A percentile compares a stretch with the other conserved stretches of the same genome.
These are phyloP conservation scores for Mycena metata DNA, from an alignment of 768 basidiomycete species.

Conservation along the genomic window DNA sequence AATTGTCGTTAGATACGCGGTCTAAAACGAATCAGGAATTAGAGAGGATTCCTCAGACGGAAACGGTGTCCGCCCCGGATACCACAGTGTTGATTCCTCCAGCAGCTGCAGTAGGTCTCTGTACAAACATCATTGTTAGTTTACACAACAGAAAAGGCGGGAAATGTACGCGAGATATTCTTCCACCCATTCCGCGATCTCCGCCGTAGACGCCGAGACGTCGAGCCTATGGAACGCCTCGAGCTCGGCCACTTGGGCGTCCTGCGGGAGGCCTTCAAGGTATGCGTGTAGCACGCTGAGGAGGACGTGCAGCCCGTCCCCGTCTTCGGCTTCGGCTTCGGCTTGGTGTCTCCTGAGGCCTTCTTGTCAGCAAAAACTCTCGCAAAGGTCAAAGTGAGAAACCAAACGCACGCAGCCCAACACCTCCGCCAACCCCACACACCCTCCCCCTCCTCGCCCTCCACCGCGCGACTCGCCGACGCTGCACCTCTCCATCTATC, in stretches of 20 bases:
- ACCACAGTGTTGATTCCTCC: conserved; percentile 72
- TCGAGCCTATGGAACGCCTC: conserved; percentile 11
- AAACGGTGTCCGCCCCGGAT: conserved; percentile 73
- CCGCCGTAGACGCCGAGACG: conserved; percentile 36
- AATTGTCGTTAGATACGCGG: not conserved
- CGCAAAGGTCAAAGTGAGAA: not conserved
- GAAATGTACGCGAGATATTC: conserved; percentile 64
- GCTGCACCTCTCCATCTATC: conserved; percentile 24
- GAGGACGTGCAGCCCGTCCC: conserved; percentile 45
- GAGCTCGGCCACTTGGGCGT: conserved; percentile 51
- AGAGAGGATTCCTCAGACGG: conserved; percentile 69
- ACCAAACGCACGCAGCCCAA: conserved; percentile 44
- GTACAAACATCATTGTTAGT: conserved; percentile 13
- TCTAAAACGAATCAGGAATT: conserved; percentile 22
- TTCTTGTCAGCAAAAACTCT: no score
- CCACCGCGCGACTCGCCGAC: conserved; percentile 1
- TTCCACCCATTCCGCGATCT: conserved; percentile 64
- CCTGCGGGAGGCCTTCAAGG: conserved; percentile 50
- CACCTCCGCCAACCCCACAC: conserved; percentile 18
- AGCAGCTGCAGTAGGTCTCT: conserved; percentile 61
- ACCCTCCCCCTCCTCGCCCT: conserved; percentile 1
- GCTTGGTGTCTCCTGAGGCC: no score
- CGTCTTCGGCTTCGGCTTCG: no score
- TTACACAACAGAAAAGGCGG: not conserved
- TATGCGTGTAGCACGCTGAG: conserved; percentile 57